Evolutionary conservation across 129 eudicot species (phyloP), one percentile per base, ranked within the genome.

Genomic region (Saussurea involucrata): DNA sequence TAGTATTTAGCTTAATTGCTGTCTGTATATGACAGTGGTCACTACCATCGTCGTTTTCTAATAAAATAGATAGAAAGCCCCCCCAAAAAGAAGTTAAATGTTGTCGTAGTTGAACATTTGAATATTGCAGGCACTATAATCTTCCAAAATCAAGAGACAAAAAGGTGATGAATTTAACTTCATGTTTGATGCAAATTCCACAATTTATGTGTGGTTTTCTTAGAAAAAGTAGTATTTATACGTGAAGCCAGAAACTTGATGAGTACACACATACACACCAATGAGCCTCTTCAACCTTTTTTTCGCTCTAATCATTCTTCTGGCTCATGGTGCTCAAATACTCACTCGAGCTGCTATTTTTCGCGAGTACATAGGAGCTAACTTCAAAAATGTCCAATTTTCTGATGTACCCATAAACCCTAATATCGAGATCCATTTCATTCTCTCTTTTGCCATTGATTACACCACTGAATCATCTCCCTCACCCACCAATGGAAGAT

Each of bases 371-470:
- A 80, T 86, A 2, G 90, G 90, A 5, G 88, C 88, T 1, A 64
- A 84, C 71, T 80, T 77, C 67, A 66, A 67, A 4, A 78, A 83
- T 33, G 87, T 86, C 66, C 67, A 66, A 34, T 80, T 83, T 49
- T 78, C 86, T 0, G 86, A 86, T 55, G 77, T 83, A 6, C 87
- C 90, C 57, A 75, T 86, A 58, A 83, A 86, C 77, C 85, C 87
- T 3, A 73, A 69, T 7, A 58, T 80, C 67, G 77, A 81, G 8
- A 24, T 83, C 70, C 88, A 86, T 71, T 83, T 83, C 77, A 77
- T 86, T 12, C 87, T 86, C 63, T 80, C 90, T 40, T 86, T 83
- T 24, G 86, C 83, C 66, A 83, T 86, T 1, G 87, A 83, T 63
- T 86, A 68, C 81, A 86, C 90, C 4, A 25, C 78, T 0, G 72